Conservation (phyloP, 140 eudicot genomes). For the Senecio squalidus region DNA sequence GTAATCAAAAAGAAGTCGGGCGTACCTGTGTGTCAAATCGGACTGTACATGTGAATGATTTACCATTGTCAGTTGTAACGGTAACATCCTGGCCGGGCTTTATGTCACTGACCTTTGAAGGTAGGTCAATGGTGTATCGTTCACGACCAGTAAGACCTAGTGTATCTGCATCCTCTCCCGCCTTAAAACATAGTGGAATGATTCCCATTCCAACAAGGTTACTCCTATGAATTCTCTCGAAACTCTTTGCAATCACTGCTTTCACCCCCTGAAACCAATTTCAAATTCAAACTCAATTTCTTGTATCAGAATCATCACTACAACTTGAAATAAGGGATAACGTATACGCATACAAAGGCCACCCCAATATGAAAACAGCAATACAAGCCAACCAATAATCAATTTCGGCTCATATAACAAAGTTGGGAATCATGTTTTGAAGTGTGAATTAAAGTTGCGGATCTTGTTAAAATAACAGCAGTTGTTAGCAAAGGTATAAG, state of each 20-base stretch:
- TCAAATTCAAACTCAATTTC: neutral
- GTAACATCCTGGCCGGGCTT: conserved; percentile 93
- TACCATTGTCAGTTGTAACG: conserved; percentile 79
- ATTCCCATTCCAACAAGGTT: conserved; percentile 96
- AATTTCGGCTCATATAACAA: too few species aligned
- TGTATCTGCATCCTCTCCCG: conserved; percentile 90
- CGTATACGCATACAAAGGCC: too few species aligned
- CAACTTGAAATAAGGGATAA: neutral
- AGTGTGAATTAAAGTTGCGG: too few species aligned
- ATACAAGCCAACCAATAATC: too few species aligned
- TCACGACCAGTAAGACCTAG: conserved; percentile 93
- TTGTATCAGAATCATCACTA: neutral
- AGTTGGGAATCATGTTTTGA: too few species aligned
- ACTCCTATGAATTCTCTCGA: conserved; percentile 95
- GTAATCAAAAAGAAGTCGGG: neutral
- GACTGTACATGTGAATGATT: conserved; percentile 70
- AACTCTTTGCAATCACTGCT: conserved; percentile 97
- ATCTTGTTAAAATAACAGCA: too few species aligned
- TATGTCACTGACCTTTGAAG: conserved; percentile 57
- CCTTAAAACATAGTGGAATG: conserved; percentile 89
- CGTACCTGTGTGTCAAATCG: conserved; percentile 96
- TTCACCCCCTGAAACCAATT: conserved; percentile 67
- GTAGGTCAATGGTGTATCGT: conserved; percentile 85
- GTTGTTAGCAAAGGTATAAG: too few species aligned
- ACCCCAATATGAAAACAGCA: too few species aligned